Base-by-base conservation (phyloP, 2,329 filamentous ascomycete species). In the Botrytis cinerea region DNA sequence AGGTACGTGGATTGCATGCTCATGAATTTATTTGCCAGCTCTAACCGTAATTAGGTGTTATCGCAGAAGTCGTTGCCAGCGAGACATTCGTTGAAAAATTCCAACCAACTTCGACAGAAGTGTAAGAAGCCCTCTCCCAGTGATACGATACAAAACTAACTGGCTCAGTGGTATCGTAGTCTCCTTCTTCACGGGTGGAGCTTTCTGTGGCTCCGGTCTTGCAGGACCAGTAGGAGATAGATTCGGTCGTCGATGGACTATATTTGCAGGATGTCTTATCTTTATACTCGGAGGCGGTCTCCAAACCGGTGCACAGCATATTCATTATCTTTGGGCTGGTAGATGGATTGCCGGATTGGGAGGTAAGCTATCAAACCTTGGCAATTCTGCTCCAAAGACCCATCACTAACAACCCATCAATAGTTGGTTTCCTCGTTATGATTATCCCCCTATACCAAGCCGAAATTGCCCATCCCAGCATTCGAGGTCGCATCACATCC, bases 381-480 rank as follows among this genome's bases (percentile, higher is more conserved):
- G 25, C n/a, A 16, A 32, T 28, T 32, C 12, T 28, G 10, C 12
- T 16, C 5, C 20, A 32, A 32, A 1, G 6, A 18, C 8, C 28
- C 16, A 16, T 48, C 10, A 22, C 66, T 57, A 32, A 68, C 66
- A 32, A 43, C 5, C 18, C 28, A 25, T 28, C 9, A 6, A 10
- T 57, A 68, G 60, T 72, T 46, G 60, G 70, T 67, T 74, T 75
- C 40, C 70, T 75, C 28, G 72, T 75, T 32, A 75, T 75, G 74
- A 75, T 73, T 25, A 73, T 74, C 2, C 73, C 73, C 12, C 59
- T 71, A 10, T 71, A 80, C 73, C 93, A 95, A 80, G 92, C 91
- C 35, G 93, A 96, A 79, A 86, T 95, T 38, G 90, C 91, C 5
- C 93, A 95, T 80, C 93, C 93, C 1, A 87, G 87, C 73, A 95